Percentiles rank a stretch among this genome's conserved stretches.
Conservation (phyloP, 768 basidiomycete species). For the Suillus subaureus region DNA sequence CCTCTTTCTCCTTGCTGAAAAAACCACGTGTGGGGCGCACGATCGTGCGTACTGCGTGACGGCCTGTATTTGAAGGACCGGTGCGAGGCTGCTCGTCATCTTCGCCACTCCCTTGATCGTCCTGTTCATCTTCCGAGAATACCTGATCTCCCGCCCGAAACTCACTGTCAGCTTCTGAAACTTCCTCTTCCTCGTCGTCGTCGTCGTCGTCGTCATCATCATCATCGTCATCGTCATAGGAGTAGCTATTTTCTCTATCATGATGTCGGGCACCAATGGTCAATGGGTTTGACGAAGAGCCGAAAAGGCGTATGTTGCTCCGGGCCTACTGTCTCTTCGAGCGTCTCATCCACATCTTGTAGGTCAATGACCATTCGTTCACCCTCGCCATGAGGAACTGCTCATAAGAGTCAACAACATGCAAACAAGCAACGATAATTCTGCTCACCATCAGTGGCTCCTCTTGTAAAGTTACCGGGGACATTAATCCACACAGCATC, state of each 20-base stretch:
- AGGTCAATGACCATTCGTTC: constrained; percentile 98
- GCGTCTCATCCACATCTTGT: constrained; percentile 81
- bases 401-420: constrained; percentile 3
- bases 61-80: constrained; percentile 43
- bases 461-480: constrained; percentile 88
- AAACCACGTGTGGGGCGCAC: constrained; percentile 41
- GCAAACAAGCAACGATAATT: background rate
- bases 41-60: constrained; percentile 47
- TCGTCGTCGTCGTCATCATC: constrained; percentile 23
- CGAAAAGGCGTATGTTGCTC: constrained; percentile 84
- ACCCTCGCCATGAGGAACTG: constrained; percentile 87
- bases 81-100: constrained; percentile 7
- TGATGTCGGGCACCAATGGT: constrained; percentile 39
- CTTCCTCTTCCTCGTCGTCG: constrained; percentile 11
- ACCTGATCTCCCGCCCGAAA: constrained; percentile 29
- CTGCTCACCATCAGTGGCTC: constrained; percentile 61
- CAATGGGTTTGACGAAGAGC: constrained; percentile 75
- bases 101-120: constrained; percentile 11
- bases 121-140: constrained; percentile 29
- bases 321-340: constrained; percentile 82
- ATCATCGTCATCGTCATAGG: constrained; percentile 36
- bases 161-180: constrained; percentile 26
- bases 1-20: constrained; percentile 36
- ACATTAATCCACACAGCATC: constrained; percentile 99
- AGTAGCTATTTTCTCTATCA: constrained; percentile 40